Conservation (phyloP, 2,329 filamentous ascomycete genomes). For the Hansfordia pulvinata region DNA sequence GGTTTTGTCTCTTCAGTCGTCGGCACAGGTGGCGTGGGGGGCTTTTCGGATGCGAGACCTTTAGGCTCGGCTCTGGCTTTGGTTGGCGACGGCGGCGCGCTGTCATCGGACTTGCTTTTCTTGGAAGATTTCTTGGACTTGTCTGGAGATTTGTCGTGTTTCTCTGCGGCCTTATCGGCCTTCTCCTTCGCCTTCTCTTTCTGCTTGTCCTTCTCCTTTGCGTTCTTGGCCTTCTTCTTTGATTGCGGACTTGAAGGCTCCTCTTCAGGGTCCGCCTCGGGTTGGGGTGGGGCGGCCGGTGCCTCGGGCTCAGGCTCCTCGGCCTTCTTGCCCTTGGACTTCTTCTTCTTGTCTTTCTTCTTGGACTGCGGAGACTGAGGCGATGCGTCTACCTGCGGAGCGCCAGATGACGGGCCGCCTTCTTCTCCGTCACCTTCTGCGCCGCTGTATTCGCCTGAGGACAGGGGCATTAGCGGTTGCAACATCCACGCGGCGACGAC, state of each 20-base stretch:
- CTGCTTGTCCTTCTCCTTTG: constrained; percentile 7
- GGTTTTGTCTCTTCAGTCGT: background rate
- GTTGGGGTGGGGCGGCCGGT: no score
- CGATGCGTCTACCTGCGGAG: background rate
- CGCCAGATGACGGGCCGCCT: no score
- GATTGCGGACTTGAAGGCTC: constrained; percentile 5
- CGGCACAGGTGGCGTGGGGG: background rate
- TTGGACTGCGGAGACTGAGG: background rate
- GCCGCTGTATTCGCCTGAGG: no score
- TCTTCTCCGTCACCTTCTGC: no score
- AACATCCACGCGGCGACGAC: no score
- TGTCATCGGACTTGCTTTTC: constrained; percentile 1
- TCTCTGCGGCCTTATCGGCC: constrained; percentile 2
- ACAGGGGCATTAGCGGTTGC: no score
- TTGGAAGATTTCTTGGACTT: no score
- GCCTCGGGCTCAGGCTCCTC: background rate
- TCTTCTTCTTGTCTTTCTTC: constrained; percentile 1
- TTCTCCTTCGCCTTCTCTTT: constrained; percentile 5
- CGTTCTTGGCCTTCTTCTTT: constrained; percentile 9
- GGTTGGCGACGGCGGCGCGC: constrained; percentile 1
- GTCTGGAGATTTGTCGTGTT: background rate
- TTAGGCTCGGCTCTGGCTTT: background rate
- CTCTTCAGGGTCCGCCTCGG: constrained; percentile 1
- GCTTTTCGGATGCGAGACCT: background rate
- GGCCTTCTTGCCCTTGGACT: background rate